Evolutionary conservation across 805 yeast species (phyloP), one percentile per base, ranked within the genome.

Genomic region (Myxozyma sirexii): DNA sequence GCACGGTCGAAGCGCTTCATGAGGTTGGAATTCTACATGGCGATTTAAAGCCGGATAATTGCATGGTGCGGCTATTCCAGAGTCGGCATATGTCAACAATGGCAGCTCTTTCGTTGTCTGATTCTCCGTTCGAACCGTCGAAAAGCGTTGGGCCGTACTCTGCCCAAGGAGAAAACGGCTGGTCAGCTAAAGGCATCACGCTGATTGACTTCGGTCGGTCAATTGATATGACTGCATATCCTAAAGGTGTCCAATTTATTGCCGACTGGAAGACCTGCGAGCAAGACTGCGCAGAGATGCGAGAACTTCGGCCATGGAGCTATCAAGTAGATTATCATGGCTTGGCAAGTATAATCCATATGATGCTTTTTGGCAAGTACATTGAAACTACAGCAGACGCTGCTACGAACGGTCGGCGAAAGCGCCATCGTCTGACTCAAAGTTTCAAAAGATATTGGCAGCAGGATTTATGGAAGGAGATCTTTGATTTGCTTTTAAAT

Each of bases 281-380:
- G 56, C 88, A 83, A 63, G 96, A 88, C 66, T 89, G 96, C 69
- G 82, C 83, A 3, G 90, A 86, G 67, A 83, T 88, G 84, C 75
- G 83, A 55, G 72, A 79, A 2, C 76, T 80, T 3, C 68, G 76
- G 52, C 80, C 87, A 0, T 91, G 96, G 96, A 81, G 82, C 1
- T 88, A 80, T 68, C 90, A 91, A 69, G 85, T 86, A 2, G 97
- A 91, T 73, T 90, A 90, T 70, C 87, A 81, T 71, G 97, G 97
- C 0, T 63, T 89, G 19, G 97, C 97, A 0, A 81, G 84, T 35
- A 81, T 88, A 0, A 75, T 90, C 1, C 93, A 90, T 68, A 79
- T 85, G 0, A 74, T 91, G 79, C 75, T 91, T 17, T 90, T 85
- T 76, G 96, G 96, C 0, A 76, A 78, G 13, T 79, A 80, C 56